Base-by-base conservation (phyloP, 2,329 filamentous ascomycete species). In the Ascochyta koolunga region DNA sequence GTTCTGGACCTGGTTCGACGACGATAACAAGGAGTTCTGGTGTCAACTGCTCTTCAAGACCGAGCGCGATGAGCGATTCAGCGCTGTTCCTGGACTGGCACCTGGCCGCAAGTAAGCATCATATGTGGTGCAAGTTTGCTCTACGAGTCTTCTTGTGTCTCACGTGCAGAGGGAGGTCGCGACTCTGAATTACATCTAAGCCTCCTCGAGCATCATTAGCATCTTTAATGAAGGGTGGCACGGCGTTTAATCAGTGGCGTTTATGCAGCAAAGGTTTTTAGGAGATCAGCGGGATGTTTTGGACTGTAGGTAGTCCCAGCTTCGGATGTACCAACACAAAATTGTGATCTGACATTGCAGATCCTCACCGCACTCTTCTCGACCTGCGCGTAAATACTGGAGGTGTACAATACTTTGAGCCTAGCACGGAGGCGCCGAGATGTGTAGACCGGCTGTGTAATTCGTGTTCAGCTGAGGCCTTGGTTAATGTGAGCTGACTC, bases 11-110 rank as follows among this genome's bases (percentile, higher is more conserved):
- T 98, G 93, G 87, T 99, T 93, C 82, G 95, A 99, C 77, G 88
- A 89, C 56, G 95, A 99, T 75, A 87, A 89, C 60, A 96, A 96
- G 82, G 93, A 98, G 80, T 99, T 96, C 73, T 98, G 92, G 91
- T 85, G 97, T 35, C 95, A 98, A 81, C 84, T 99, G 62, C 90
- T 98, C 82, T 99, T 98, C 79, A 95, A 97, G 85, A 98, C 95
- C 33, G 95, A 99, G 81, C 86, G 95, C 60, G 95, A 98, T 78
- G 93, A 97, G 82, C 83, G 92, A 56, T 98, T 86, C 66, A 85
- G 81, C 66, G 85, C 84, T 65, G 86, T 88, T 37, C 86, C 86
- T 31, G 86, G 86, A 51, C 73, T 89, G 70, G 85, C 84, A 13
- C 82, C 84, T 42, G 73, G 70, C 10, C 65, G 72, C 31, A 72